Conservation (phyloP, 768 basidiomycete genomes). For the Agrocybe praecox region DNA sequence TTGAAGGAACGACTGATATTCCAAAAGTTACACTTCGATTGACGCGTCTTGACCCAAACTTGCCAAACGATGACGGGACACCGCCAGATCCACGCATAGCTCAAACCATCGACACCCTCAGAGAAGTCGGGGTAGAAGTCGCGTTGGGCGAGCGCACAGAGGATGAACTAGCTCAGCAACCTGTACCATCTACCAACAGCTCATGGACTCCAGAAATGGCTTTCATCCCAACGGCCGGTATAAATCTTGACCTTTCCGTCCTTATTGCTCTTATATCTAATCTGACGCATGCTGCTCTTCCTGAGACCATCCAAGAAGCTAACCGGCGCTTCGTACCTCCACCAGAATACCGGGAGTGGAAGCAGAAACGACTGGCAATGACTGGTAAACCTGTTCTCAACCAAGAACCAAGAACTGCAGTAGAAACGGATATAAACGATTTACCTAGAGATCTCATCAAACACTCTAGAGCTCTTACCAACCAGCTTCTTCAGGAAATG, state of each 20-base stretch:
- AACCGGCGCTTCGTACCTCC: slow-evolving; percentile 65
- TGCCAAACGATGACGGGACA: slow-evolving; percentile 17
- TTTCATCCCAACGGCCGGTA: slow-evolving; percentile 52
- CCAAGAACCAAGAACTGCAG: slow-evolving; percentile 1
- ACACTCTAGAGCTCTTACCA: slow-evolving; percentile 69
- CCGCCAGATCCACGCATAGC: slow-evolving; percentile 56
- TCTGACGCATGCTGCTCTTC: slow-evolving; percentile 74
- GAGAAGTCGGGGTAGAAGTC: slow-evolving; percentile 65
- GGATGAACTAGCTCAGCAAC: slow-evolving; percentile 18
- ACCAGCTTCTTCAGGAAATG: slow-evolving; percentile 80
- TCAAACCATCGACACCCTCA: slow-evolving; percentile 56
- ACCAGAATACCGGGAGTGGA: slow-evolving; percentile 62
- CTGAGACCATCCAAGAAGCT: slow-evolving; percentile 56
- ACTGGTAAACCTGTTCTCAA: slow-evolving; percentile 3
- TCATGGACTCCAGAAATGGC: slow-evolving; percentile 12
- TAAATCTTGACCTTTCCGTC: slow-evolving; percentile 85
- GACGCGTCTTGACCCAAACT: slow-evolving; percentile 62
- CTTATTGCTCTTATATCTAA: slow-evolving; percentile 86
- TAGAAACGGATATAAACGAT: slow-evolving; percentile 30
- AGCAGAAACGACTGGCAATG: slow-evolving; percentile 33
- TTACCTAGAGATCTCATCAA: slow-evolving; percentile 44
- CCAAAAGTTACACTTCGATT: slow-evolving; percentile 65
- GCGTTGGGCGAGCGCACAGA: slow-evolving; percentile 60
- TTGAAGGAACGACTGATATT: slow-evolving; percentile 37
- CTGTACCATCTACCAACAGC: neutral